These are phyloP conservation scores for Takakia lepidozioides DNA, from an alignment of 225 moss, liverwort and hornwort species.

Conservation along the genomic window DNA sequence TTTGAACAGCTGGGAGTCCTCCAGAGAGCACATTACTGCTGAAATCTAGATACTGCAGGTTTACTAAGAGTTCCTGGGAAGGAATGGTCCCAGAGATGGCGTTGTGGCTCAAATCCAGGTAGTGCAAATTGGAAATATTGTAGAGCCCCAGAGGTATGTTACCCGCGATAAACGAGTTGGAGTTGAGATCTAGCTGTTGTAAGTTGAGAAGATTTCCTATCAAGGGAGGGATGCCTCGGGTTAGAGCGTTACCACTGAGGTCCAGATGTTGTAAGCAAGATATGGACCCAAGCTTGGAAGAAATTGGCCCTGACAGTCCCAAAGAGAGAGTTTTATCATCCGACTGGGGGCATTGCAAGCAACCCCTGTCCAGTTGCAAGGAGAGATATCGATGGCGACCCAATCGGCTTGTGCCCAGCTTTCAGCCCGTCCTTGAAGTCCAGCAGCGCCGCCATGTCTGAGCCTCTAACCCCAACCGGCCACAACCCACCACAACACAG, in stretches of 20 bases:
- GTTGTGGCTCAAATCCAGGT: conserved; percentile 40
- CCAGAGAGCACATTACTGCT: conserved; percentile 33
- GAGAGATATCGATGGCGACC: conserved; percentile 16
- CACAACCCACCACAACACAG: too few relatives aligned
- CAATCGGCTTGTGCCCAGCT: conserved; percentile 27
- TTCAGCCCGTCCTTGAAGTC: too few relatives aligned
- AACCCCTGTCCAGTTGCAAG: conserved; percentile 68
- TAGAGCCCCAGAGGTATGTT: conserved; percentile 22
- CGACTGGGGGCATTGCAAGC: conserved; percentile 29
- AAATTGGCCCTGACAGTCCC: conserved; percentile 32
- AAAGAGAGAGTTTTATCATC: conserved; percentile 47
- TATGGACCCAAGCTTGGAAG: conserved; percentile 42
- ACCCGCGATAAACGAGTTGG: conserved; percentile 30
- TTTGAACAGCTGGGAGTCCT: conserved; percentile 23
- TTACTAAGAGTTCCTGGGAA: conserved; percentile 34
- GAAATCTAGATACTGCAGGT: conserved; percentile 25
- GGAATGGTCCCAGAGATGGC: conserved; percentile 27
- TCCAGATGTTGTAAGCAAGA: conserved; percentile 41
- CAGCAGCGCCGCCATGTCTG: too few relatives aligned
- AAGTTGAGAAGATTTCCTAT: conserved; percentile 41
- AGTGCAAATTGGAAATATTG: conserved; percentile 19
- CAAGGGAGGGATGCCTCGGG: conserved; percentile 40
- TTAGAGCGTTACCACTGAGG: conserved; percentile 34
- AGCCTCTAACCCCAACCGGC: too few relatives aligned
- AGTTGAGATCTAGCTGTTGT: conserved; percentile 49